These are phyloP conservation scores for Grosmannia clavigera DNA, from an alignment of 2,329 filamentous ascomycete genomes.

Conservation along the genomic window DNA sequence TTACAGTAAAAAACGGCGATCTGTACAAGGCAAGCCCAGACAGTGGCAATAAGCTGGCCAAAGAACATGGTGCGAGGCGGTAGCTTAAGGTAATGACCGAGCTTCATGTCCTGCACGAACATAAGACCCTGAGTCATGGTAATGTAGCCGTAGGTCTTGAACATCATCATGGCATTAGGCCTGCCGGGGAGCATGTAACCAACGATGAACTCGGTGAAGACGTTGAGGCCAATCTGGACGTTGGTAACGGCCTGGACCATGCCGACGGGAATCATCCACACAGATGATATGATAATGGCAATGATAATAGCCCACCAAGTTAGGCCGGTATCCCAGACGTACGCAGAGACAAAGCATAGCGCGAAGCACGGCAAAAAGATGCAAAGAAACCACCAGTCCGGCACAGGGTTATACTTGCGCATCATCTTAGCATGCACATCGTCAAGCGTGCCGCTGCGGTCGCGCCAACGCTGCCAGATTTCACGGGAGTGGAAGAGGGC, in stretches of 20 bases:
- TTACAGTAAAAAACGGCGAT: slow-evolving; percentile 22
- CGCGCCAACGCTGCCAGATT: slow-evolving; percentile 3
- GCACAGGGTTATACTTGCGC: slow-evolving; percentile 32
- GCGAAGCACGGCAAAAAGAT: slow-evolving; percentile 34
- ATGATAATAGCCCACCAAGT: slow-evolving; percentile 1
- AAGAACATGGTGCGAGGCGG: slow-evolving; percentile 23
- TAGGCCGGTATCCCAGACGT: background rate
- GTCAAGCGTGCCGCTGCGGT: slow-evolving; percentile 6
- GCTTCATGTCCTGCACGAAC: slow-evolving; percentile 16
- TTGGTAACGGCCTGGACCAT: slow-evolving; percentile 42
- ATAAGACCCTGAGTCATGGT: slow-evolving; percentile 11
- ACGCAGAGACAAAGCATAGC: slow-evolving; percentile 26
- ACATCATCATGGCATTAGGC: slow-evolving; percentile 40
- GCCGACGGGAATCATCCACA: slow-evolving; percentile 39
- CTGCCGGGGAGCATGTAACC: slow-evolving; percentile 38
- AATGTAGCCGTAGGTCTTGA: slow-evolving; percentile 25
- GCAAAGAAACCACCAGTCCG: slow-evolving; percentile 41
- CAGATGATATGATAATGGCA: slow-evolving; percentile 11
- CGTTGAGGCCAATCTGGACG: slow-evolving; percentile 38
- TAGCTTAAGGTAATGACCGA: slow-evolving; percentile 20
- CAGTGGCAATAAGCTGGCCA: slow-evolving; percentile 23
- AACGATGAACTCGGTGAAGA: slow-evolving; percentile 40
- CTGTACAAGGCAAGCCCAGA: slow-evolving; percentile 22
- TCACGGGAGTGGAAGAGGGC: slow-evolving; percentile 25
- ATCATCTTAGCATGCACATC: slow-evolving; percentile 36